Evolutionary conservation across 805 yeast genomes (phyloP), one percentile per base, ranked within the genome.

Genomic region (Jamesozyma piceae): DNA sequence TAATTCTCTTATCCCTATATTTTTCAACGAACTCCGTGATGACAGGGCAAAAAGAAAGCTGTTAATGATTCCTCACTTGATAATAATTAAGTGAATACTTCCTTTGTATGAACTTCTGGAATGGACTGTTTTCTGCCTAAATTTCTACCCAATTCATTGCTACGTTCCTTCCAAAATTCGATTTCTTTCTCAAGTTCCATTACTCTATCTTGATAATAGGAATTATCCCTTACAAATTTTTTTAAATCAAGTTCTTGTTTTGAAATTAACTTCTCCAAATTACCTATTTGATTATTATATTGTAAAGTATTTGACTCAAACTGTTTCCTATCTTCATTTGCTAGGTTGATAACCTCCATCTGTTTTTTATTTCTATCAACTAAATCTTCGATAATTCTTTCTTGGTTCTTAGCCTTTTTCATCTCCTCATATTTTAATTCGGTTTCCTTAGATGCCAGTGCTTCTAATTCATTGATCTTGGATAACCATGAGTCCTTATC

Each of bases 401-500:
- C 77, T 34, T 80, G 59, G 26, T 56, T 64, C 47, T 72, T 72
- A 20, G 70, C 62, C 28, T 64, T 63, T 52, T 79, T 80, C 24
- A 70, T 68, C 39, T 74, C 73, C 36, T 77, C 79, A 42, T 73
- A 68, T 47, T 73, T 73, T 8, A 63, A 64, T 6, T 70, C 67
- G 15, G 73, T 71, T 29, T 75, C 70, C 6, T 63, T 48, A 32
- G 73, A 72, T 10, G 81, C 58, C 37, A 73, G 69, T 13, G 58
- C 61, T 42, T 78, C 83, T 39, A 83, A 62, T 15, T 68, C 73
- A 20, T 66, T 62, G 9, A 81, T 67, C 47, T 80, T 76, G 2
- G 64, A 56, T 38, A 74, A 68, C 86, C 89, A 82, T 45, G 68
- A 58, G 18, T 66, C 73, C 49, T 75, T 71, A 51, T 78, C 81